Conservation (phyloP, 2,329 filamentous ascomycete genomes). For the Coniochaeta sp. region DNA sequence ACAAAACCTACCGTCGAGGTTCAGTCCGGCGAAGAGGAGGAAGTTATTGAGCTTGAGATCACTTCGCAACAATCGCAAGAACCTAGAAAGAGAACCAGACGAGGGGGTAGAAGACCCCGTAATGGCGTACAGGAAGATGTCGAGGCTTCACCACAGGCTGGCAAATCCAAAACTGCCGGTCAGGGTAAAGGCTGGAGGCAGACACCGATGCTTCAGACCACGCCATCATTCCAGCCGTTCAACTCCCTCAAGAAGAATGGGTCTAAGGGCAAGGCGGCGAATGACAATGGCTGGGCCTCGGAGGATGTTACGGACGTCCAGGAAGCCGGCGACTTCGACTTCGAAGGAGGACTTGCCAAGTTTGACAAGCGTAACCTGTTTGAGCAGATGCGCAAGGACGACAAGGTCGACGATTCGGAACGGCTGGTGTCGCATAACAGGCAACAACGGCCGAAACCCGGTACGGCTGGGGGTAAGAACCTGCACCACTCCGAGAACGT, state of each 20-base stretch:
- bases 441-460: slow-evolving; percentile 51
- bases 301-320: slow-evolving; percentile 94
- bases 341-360: slow-evolving; percentile 80
- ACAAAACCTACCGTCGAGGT: neutral
- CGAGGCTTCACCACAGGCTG: slow-evolving; percentile 12
- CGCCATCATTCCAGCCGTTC: slow-evolving; percentile 56
- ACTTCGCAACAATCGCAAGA: neutral
- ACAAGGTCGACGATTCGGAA: slow-evolving; percentile 81
- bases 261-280: slow-evolving; percentile 34
- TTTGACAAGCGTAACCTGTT: slow-evolving; percentile 93
- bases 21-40: neutral
- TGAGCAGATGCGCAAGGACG: slow-evolving; percentile 82
- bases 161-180: slow-evolving; percentile 14
- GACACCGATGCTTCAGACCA: slow-evolving; percentile 54
- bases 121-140: slow-evolving; percentile 18
- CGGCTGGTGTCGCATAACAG: slow-evolving; percentile 89
- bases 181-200: slow-evolving; percentile 51
- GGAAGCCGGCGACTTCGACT: slow-evolving; percentile 92
- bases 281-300: slow-evolving; percentile 84
- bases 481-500: slow-evolving; percentile 90
- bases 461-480: slow-evolving; percentile 78
- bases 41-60: slow-evolving; percentile 10
- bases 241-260: slow-evolving; percentile 51
- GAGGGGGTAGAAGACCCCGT: slow-evolving; percentile 23
- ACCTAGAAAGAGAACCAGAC: slow-evolving; percentile 20